Conservation (phyloP, 106 monocot species). For the Dendrobium officinale region DNA sequence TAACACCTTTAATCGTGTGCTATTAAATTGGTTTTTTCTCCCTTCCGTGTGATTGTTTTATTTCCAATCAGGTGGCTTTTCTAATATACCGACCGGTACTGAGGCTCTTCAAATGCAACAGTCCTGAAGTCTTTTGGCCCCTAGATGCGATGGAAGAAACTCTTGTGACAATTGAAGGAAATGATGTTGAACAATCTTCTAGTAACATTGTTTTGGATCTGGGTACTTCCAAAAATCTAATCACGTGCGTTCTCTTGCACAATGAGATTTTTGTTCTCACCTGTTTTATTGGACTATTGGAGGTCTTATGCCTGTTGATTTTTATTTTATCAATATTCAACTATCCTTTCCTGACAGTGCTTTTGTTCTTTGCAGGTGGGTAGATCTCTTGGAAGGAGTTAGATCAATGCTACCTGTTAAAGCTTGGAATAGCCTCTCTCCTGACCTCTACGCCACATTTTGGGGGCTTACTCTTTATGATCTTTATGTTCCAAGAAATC, state of each 20-base stretch:
- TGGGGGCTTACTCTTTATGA: conserved; percentile 98
- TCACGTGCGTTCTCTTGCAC: conserved; percentile 44
- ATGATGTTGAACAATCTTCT: conserved; percentile 29
- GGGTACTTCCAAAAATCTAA: conserved; percentile 30
- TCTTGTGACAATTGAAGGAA: conserved; percentile 20
- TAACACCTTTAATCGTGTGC: not conserved
- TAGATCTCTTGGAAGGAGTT: conserved; percentile 64
- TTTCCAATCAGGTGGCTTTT: conserved; percentile 77
- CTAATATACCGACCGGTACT: conserved; percentile 90
- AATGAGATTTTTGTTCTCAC: not conserved
- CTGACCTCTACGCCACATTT: conserved; percentile 92
- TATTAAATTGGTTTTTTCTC: not conserved
- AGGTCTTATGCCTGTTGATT: not conserved
- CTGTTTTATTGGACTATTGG: not conserved
- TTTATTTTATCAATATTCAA: not conserved
- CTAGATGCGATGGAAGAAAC: conserved; percentile 35
- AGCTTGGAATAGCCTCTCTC: conserved; percentile 91
- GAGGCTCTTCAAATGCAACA: conserved; percentile 74
- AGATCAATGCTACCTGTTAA: conserved; percentile 58
- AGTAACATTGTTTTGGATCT: conserved; percentile 48
- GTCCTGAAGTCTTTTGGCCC: conserved; percentile 77
- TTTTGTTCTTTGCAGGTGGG: conserved; percentile 46
- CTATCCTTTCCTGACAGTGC: not conserved
- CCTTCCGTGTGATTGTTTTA: not conserved
- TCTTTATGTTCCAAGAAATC: conserved; percentile 78